Base-by-base conservation (phyloP, 345 rosid species). In the Carallia brachiata region DNA sequence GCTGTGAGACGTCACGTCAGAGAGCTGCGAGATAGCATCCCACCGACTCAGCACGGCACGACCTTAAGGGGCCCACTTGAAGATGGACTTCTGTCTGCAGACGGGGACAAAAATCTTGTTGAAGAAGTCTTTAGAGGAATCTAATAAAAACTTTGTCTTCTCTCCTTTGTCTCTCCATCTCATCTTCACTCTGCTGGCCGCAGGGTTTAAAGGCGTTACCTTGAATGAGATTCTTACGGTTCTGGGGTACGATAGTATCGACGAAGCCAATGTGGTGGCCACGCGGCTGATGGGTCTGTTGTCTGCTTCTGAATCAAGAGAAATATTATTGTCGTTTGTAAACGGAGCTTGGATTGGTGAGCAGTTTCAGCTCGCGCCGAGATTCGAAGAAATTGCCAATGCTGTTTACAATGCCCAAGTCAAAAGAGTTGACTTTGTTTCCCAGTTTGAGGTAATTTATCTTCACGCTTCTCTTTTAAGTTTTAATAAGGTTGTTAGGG, bases 161-260 rank as follows among this genome's bases (percentile, higher is more conserved):
- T 71, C 75, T 44, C 75, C 75, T 37, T 56, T 63, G 18, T 55
- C 69, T 15, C 4, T 71, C 31, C 69, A 40, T 40, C 6, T 44
- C 6, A 32, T 64, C 48, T 47, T 55, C n/a, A 54, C 57, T 57
- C 56, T 71, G 23, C 62, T 63, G 8, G 69, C 75, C 17, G 69
- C 53, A 0, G 75, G 75, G 15, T 31, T 69, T 15, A 71, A 30
- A 64, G 75, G 69, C 12, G 2, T 2, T 5, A 55, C 74, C 18
- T 56, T 54, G 36, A 62, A 63, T 27, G 37, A 62, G 28, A 39
- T 63, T 15, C 74, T 71, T 36, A 30, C 37, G 5, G 28, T 71
- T 39, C 52, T 71, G 62, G 68, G 74, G 4, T 55, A 37, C 1
- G 36, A 62, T 2, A 63, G 62, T 16, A 32, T 62, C 7, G 39